These are phyloP conservation scores for Suhomyces sp. DNA, from an alignment of 805 yeast species.

Conservation along the genomic window DNA sequence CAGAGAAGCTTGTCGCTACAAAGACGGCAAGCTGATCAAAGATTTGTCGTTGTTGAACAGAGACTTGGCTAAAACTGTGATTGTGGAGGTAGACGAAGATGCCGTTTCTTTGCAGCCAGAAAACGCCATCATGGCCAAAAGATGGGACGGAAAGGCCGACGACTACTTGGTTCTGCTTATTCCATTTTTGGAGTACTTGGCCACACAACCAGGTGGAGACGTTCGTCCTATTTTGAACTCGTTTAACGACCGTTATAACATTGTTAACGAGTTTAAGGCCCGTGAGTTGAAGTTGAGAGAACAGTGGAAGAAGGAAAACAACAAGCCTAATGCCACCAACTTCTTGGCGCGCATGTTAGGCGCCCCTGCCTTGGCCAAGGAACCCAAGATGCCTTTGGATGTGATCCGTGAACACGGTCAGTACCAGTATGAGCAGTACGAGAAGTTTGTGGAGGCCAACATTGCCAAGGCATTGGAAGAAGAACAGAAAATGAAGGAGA, in stretches of 20 bases:
- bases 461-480: constrained; percentile 73
- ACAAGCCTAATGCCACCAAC: constrained; percentile 43
- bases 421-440: constrained; percentile 78
- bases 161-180: constrained; percentile 77
- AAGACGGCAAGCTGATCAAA: constrained; percentile 85
- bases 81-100: constrained; percentile 74
- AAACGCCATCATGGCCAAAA: constrained; percentile 79
- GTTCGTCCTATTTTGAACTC: constrained; percentile 84
- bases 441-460: constrained; percentile 55
- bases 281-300: constrained; percentile 76
- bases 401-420: constrained; percentile 89
- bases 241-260: constrained; percentile 60
- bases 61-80: constrained; percentile 76
- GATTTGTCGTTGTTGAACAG: constrained; percentile 89
- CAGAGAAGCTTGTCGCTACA: constrained; percentile 87
- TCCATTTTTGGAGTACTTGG: constrained; percentile 92
- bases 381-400: constrained; percentile 81
- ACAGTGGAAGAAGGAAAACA: constrained; percentile 58
- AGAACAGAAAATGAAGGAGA: constrained; percentile 80
- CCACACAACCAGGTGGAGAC: constrained; percentile 81
- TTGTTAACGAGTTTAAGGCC: constrained; percentile 74
- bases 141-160: constrained; percentile 86
- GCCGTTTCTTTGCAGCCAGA: constrained; percentile 84
- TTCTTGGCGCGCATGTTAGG: constrained; percentile 67
- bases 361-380: constrained; percentile 47